These are phyloP conservation scores for Claviceps spartinae DNA, from an alignment of 2,329 filamentous ascomycete species.

Conservation along the genomic window DNA sequence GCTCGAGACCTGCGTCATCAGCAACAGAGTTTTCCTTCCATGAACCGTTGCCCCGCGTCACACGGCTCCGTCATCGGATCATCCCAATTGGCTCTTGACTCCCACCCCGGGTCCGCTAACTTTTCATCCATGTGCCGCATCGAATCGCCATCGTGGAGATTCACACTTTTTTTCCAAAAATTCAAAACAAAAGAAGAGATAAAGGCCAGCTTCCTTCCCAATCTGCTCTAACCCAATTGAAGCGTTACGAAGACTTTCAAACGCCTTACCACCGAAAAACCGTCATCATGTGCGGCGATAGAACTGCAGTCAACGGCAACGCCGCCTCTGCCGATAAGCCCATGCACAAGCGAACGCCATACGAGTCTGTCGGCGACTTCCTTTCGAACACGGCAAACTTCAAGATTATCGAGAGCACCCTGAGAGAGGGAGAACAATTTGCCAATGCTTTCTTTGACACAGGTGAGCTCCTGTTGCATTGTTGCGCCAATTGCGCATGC, in stretches of 20 bases:
- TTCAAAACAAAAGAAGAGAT: neutral
- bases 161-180: neutral
- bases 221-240: neutral
- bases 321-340: constrained; percentile 1
- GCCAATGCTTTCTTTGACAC: constrained; percentile 69
- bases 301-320: neutral
- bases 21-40: neutral
- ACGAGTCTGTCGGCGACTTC: constrained; percentile 8
- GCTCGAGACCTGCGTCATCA: neutral
- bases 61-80: constrained; percentile 1
- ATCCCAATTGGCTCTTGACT: neutral
- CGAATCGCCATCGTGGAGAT: neutral
- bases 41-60: neutral
- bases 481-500: neutral
- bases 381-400: constrained; percentile 9
- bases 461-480: neutral
- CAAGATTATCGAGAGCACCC: constrained; percentile 7
- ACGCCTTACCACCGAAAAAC: neutral
- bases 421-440: constrained; percentile 63
- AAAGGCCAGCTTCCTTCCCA: neutral
- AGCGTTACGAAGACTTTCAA: too few relatives aligned
- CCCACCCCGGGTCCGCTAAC: constrained; percentile 1
- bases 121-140: neutral
- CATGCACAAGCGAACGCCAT: constrained; percentile 1
- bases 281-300: constrained; percentile 2